phyloP scores from a whole-genome alignment of 2,329 filamentous ascomycete species.

The Exophiala bonariae region DNA sequence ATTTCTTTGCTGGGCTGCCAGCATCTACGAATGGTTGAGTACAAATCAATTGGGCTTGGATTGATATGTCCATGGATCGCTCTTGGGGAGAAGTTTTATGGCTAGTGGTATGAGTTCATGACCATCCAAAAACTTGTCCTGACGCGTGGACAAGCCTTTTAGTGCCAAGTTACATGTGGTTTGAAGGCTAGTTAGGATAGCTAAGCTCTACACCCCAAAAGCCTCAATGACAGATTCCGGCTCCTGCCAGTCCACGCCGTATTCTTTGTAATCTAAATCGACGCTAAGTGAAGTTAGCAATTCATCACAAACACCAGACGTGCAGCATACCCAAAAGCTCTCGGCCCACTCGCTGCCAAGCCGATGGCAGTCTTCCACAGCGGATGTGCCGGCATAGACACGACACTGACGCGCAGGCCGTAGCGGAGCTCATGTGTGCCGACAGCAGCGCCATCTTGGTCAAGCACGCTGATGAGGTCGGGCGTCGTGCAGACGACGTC shows the following conservation, averaged over 20 bases:
- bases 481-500: conserved; percentile 55
- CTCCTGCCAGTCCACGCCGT: background rate
- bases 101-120: no score
- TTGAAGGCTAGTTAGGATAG: no score
- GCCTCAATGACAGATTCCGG: conserved; percentile 3
- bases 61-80: no score
- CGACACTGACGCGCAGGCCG: conserved; percentile 48
- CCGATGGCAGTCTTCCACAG: conserved; percentile 56
- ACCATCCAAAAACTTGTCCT: no score
- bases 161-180: no score
- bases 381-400: conserved; percentile 58
- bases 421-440: conserved; percentile 57
- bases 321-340: conserved; percentile 38
- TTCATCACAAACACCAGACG: background rate
- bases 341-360: conserved; percentile 51
- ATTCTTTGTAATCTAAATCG: conserved; percentile 1
- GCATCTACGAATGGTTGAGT: no score
- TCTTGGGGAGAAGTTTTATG: no score
- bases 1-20: no score
- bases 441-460: conserved; percentile 57
- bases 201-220: background rate
- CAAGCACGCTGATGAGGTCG: conserved; percentile 57
- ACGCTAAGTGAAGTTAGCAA: background rate
- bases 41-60: no score
- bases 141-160: no score